phyloP scores from a whole-genome alignment of 192 early-diverging fungal genomes.

The Bifiguratus adelaidae region DNA sequence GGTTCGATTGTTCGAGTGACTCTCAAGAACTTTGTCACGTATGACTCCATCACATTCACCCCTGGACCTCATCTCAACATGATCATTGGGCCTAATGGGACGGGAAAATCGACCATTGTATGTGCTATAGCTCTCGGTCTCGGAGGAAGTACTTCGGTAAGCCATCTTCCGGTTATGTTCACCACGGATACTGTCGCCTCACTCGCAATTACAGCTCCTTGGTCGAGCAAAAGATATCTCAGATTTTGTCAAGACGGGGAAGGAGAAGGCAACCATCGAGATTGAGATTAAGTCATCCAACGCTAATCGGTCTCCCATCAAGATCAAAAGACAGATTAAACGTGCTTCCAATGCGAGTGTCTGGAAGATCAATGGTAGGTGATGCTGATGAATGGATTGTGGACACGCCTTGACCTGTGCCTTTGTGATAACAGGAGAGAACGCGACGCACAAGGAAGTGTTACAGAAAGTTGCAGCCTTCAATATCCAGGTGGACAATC shows the following conservation, averaged over 20 bases:
- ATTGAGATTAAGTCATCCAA: slow-evolving; percentile 53
- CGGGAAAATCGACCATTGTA: slow-evolving; percentile 92
- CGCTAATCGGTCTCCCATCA: no score
- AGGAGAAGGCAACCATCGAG: slow-evolving; percentile 69
- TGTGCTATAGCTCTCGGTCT: slow-evolving; percentile 94
- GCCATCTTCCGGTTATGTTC: not conserved
- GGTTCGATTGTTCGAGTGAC: slow-evolving; percentile 68
- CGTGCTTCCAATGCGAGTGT: slow-evolving; percentile 50
- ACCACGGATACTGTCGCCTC: not conserved
- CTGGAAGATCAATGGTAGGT: slow-evolving; percentile 78
- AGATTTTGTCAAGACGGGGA: slow-evolving; percentile 88
- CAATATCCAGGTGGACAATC: slow-evolving; percentile 90
- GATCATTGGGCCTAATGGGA: slow-evolving; percentile 95
- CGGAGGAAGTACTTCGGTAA: slow-evolving; percentile 56
- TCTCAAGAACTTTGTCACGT: slow-evolving; percentile 93
- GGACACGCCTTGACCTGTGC: no score
- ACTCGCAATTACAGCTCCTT: slow-evolving; percentile 35
- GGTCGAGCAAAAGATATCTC: slow-evolving; percentile 82
- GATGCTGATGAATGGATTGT: not conserved
- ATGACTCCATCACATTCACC: slow-evolving; percentile 68
- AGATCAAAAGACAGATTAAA: slow-evolving; percentile 51
- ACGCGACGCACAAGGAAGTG: slow-evolving; percentile 50
- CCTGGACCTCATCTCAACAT: slow-evolving; percentile 97
- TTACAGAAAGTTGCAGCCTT: slow-evolving; percentile 44
- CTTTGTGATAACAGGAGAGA: no score